Base-by-base conservation (phyloP, 2,329 filamentous ascomycete genomes). In the Hypoxylon sp. region DNA sequence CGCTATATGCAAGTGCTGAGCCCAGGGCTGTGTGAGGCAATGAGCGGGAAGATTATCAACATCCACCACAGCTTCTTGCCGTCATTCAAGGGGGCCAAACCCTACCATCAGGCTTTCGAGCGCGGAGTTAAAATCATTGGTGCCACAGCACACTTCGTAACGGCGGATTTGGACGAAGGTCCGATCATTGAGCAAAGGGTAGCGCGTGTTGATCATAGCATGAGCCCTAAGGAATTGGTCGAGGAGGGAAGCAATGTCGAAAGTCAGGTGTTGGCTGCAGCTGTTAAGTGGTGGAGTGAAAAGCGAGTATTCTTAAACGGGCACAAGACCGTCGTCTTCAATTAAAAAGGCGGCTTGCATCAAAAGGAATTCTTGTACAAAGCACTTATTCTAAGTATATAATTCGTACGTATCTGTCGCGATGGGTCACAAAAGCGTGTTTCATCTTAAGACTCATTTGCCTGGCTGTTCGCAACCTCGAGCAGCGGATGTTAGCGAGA, bases 21-120 rank as follows among this genome's bases (percentile, higher is more conserved):
- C 22, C 92, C 92, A 0, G 87, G 82, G 8, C 84, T 96, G 44
- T 96, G 93, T 83, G 82, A 86, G 64, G 92, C 88, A 74, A 94
- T 96, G 92, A 91, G 89, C 55, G 93, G 93, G 65, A 90, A 89
- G 78, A 96, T 96, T 82, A 95, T 96, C 90, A 96, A 96, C 83
- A 95, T 96, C 81, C 93, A 96, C 83, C 93, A 96, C 83, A 91
- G 88, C 73, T 96, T 96, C 87, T 80, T 96, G 85, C 93, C 93
- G 0, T 91, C 87, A 9, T 96, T 96, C 88, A 96, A 96, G 86
- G 93, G 93, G 68, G 93, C 93, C 31, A 94, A 93, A 82, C 93
- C 93, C 2, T 96, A 96, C 81, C 93, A 95, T 80, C 93, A 96
- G 84, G 93, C 93, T 6, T 94, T 92, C 78, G 92, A 95, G 71